These are phyloP conservation scores for Blastobotrys parvus DNA, from an alignment of 805 yeast species.

Conservation along the genomic window DNA sequence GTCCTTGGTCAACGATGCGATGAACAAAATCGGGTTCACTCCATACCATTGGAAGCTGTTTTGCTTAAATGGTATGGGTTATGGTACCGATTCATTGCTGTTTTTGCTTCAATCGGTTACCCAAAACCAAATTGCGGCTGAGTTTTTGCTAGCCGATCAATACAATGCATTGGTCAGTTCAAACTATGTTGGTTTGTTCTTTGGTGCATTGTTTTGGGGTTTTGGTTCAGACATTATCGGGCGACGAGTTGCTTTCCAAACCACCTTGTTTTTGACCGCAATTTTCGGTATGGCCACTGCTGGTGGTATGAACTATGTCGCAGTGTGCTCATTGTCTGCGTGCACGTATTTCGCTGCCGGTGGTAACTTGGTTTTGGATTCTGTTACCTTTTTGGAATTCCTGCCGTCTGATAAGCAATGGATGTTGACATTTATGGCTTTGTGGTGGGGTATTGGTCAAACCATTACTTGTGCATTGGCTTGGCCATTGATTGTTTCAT, in stretches of 20 bases:
- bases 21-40: constrained; percentile 56
- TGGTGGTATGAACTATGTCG: constrained; percentile 41
- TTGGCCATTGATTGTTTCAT: constrained; percentile 48
- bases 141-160: constrained; percentile 32
- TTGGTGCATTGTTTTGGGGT: constrained; percentile 52
- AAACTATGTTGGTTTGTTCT: constrained; percentile 42
- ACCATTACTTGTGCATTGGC: constrained; percentile 43
- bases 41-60: constrained; percentile 45
- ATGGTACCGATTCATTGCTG: constrained; percentile 47
- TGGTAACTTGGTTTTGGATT: constrained; percentile 50
- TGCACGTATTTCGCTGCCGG: constrained; percentile 42
- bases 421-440: constrained; percentile 45
- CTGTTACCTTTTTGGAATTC: constrained; percentile 45
- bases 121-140: constrained; percentile 38
- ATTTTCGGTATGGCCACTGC: constrained; percentile 47
- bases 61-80: constrained; percentile 48
- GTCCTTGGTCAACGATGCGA: constrained; percentile 40
- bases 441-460: constrained; percentile 61
- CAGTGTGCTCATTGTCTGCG: constrained; percentile 42
- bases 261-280: constrained; percentile 41
- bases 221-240: constrained; percentile 49
- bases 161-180: constrained; percentile 40
- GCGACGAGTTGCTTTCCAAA: constrained; percentile 43
- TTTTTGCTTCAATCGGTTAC: constrained; percentile 41
- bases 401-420: constrained; percentile 45